Evolutionary conservation across 768 basidiomycete species (phyloP), one percentile per base, ranked within the genome.

Genomic region (Arthromyces matolae): DNA sequence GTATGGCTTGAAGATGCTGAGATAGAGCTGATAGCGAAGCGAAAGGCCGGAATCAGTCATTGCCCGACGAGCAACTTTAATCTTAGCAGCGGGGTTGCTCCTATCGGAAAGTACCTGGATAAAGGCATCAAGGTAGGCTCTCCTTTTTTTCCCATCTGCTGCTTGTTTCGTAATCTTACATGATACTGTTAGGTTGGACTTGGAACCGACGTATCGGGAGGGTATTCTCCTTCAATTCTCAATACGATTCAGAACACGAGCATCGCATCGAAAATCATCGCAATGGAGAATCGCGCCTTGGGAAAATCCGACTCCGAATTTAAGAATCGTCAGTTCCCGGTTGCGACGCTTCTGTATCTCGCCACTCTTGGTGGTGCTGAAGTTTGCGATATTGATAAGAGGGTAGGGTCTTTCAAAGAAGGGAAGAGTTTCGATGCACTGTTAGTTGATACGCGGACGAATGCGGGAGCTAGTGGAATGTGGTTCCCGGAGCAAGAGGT

Each of bases 51-150:
- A 8, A 73, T 98, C 40, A 87, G 88, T 55, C 95, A 97, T 66
- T 97, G 95, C 62, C 93, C 95, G 16, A 86, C 86, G 22, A 94
- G 90, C 59, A 98, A 97, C 64, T 89, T 95, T 64, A 89, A 95
- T 68, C 62, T 98, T 41, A 77, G 83, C 28, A 93, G 90, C 53
- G 95, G 95, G 1, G 74, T 90, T 23, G 86, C 93, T 2, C 80
- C 78, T 14, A 79, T 97, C 5, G 90, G 87, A 3, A 69, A 75
- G 52, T 83, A 86, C 66, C 71, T 97, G 10, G 93, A 97, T 64
- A 69, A 65, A 37, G 93, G 89, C 3, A 78, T 97, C 63, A 96
- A 96, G 77, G 93, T 89, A 47, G 23, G 69, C n/a, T 58, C 18
- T 25, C 1, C 42, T 22, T 18, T n/a, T n/a, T n/a, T n/a, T n/a